Percentiles rank a stretch among this genome's conserved stretches.
Evolutionary conservation across 83 land plant species (phyloP).

Genomic region (Larix sibirica): DNA sequence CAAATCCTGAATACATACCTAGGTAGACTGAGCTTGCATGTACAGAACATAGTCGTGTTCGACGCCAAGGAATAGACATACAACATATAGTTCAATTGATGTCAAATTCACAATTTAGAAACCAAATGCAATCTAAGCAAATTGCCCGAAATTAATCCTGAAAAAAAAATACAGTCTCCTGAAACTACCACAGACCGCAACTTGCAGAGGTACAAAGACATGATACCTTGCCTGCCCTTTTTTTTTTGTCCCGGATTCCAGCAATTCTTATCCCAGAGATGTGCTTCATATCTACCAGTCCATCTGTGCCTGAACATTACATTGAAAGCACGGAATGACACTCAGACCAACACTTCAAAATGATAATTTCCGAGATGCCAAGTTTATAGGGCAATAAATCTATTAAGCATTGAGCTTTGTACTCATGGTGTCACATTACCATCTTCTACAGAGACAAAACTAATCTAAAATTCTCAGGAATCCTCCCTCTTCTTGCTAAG

Average conservation of each 20-base stretch:
- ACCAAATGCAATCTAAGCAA: neutral
- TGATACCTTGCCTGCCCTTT: conserved; percentile 74
- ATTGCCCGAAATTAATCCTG: neutral
- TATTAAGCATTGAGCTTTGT: neutral
- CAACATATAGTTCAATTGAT: neutral
- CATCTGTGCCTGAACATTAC: conserved; percentile 63
- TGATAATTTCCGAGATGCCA: neutral
- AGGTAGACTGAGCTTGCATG: neutral
- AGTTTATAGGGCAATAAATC: neutral
- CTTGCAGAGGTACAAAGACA: neutral
- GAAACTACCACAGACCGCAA: neutral
- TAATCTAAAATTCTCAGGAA: too few species aligned
- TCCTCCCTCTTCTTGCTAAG: too few species aligned
- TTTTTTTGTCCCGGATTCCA: conserved; percentile 60
- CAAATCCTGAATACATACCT: neutral
- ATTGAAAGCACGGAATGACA: neutral
- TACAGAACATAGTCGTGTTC: neutral
- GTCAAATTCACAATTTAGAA: neutral
- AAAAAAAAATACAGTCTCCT: neutral
- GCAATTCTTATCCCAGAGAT: conserved; percentile 67
- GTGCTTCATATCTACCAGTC: conserved; percentile 81
- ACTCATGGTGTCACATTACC: too few species aligned
- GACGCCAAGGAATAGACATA: neutral
- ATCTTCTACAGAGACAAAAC: too few species aligned
- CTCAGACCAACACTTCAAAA: neutral